These are phyloP conservation scores for Aspergillus caelatus DNA, from an alignment of 2,329 filamentous ascomycete species.

Conservation along the genomic window DNA sequence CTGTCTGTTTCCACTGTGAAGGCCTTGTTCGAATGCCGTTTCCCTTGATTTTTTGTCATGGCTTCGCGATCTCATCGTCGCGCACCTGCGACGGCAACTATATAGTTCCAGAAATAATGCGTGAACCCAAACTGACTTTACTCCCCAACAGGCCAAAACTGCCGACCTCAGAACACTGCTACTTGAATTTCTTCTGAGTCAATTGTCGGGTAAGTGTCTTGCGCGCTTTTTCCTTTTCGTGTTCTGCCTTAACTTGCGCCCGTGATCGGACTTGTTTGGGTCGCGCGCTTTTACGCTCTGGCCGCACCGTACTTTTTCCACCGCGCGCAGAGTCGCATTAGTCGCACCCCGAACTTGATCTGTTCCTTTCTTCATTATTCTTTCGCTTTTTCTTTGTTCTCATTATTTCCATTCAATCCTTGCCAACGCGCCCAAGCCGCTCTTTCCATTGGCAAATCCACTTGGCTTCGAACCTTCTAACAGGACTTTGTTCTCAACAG, in stretches of 20 bases:
- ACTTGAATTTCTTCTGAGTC: conserved; percentile 15
- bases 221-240: conserved; percentile 22
- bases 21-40: conserved; percentile 19
- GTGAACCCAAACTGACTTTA: conserved; percentile 14
- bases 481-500: conserved; percentile 16
- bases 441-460: not conserved
- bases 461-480: conserved; percentile 12
- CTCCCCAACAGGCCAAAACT: conserved; percentile 17
- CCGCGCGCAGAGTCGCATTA: conserved; percentile 17
- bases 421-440: not conserved
- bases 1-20: conserved; percentile 17
- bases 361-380: conserved; percentile 19
- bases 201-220: conserved; percentile 21
- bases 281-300: conserved; percentile 20
- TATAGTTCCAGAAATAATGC: conserved; percentile 23
- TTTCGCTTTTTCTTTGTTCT: conserved; percentile 12
- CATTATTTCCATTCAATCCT: not conserved
- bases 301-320: conserved; percentile 12
- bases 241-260: conserved; percentile 25
- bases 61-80: conserved; percentile 27
- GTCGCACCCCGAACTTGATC: not conserved
- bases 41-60: conserved; percentile 27
- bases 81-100: conserved; percentile 23
- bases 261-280: conserved; percentile 24
- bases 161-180: conserved; percentile 13